Evolutionary conservation across 148 eudicot genomes (phyloP), one percentile per base, ranked within the genome.

Genomic region (Rhododendron williamsianum): DNA sequence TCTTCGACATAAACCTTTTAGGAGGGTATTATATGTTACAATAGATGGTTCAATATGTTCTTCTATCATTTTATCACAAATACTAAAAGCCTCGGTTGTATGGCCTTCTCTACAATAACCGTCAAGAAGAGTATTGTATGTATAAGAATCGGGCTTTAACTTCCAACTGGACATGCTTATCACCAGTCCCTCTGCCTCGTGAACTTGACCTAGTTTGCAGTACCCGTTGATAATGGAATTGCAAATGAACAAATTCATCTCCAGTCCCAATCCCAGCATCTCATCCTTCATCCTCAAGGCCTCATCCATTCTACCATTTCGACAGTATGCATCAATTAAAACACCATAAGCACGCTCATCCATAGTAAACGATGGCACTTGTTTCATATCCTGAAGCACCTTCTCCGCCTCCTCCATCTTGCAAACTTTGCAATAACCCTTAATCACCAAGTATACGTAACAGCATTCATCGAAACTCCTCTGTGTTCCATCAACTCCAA

Each of bases 191-290:
- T 91, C 89, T 1, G 98, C 98, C 77, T 89, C 84, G 51, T 54
- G 80, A 33, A 94, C 81, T 91, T 88, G 91, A 45, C 96, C 96
- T 82, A 89, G 86, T 84, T 94, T 96, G 89, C 97, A 94, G 80
- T 93, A 92, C 72, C 98, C 98, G 81, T 92, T 95, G n/a, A 95
- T 91, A 78, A 95, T 85, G 9, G 96, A 91, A 83, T 95, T 95
- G 82, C 91, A 94, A 52, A 95, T 87, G 82, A 89, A 85, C 77
- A 89, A 52, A 87, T 93, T 96, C 92, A 93, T 89, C 73, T 86
- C 88, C 85, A 93, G 69, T 23, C 98, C 98, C 4, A 86, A 81
- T 16, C 83, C 86, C 88, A 91, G 78, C 98, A 95, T 93, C 82
- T 92, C 91, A 83, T 93, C 90, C 83, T 76, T 88, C 78, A 94